These are phyloP conservation scores for Penicillium herquei DNA, from an alignment of 495 filamentous ascomycete species.

Conservation along the genomic window DNA sequence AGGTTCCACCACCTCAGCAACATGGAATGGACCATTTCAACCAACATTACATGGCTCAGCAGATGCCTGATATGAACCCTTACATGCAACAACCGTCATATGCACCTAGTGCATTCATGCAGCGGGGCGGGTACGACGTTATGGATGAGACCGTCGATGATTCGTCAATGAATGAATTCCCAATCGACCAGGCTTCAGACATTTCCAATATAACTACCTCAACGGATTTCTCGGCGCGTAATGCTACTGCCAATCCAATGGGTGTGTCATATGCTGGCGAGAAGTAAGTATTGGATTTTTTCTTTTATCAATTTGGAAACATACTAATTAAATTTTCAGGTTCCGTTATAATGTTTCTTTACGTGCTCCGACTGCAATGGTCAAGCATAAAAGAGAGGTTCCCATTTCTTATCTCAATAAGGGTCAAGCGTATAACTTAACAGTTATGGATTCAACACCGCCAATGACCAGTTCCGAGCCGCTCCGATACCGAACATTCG, in stretches of 20 bases:
- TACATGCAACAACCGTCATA: conserved; percentile 68
- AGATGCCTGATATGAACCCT: conserved; percentile 71
- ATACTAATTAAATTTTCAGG: conserved; percentile 45
- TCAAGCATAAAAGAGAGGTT: conserved; percentile 78
- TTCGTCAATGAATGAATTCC: conserved; percentile 53
- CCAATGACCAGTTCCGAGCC: conserved; percentile 45
- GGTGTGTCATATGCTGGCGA: conserved; percentile 37
- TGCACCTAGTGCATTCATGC: conserved; percentile 77
- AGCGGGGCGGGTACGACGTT: conserved; percentile 74
- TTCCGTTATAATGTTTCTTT: conserved; percentile 90
- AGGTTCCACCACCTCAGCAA: conserved; percentile 44
- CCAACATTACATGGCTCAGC: conserved; percentile 56
- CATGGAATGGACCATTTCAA: conserved; percentile 12
- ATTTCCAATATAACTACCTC: conserved; percentile 27
- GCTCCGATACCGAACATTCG: conserved; percentile 72
- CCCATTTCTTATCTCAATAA: conserved; percentile 95
- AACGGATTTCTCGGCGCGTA: conserved; percentile 22
- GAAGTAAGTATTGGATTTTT: conserved; percentile 40
- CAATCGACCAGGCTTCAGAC: conserved; percentile 28
- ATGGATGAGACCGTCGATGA: conserved; percentile 65
- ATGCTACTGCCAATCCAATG: neutral
- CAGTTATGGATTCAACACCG: conserved; percentile 62
- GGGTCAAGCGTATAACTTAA: conserved; percentile 85
- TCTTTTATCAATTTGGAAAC: neutral
- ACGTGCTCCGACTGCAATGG: conserved; percentile 95